These are phyloP conservation scores for Sphaerobolus stellatus DNA, from an alignment of 1,284 basidiomycete species.

Conservation along the genomic window DNA sequence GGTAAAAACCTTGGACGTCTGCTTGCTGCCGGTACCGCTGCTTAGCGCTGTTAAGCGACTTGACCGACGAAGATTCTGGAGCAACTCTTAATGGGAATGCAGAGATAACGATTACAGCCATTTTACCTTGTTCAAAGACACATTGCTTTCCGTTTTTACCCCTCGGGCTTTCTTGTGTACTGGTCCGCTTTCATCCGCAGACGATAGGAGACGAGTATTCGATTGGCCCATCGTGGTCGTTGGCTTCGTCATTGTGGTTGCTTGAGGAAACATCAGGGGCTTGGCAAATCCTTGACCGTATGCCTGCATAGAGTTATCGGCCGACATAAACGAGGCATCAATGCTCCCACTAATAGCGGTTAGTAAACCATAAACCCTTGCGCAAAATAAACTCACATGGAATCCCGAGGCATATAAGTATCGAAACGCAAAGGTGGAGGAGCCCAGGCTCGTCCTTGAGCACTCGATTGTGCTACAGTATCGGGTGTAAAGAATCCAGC, in stretches of 20 bases:
- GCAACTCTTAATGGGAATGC: too few species aligned
- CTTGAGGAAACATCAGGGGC: slow-evolving; percentile 29
- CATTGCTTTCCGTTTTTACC: slow-evolving; percentile 4
- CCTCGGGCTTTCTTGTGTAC: slow-evolving; percentile 66
- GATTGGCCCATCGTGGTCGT: slow-evolving; percentile 44
- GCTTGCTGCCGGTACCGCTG: slow-evolving; percentile 52
- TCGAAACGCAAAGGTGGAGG: slow-evolving; percentile 60
- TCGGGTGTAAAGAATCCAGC: slow-evolving; percentile 81
- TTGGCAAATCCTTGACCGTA: slow-evolving; percentile 6
- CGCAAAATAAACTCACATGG: slow-evolving; percentile 45
- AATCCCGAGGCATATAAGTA: slow-evolving; percentile 53
- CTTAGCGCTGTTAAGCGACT: slow-evolving; percentile 59
- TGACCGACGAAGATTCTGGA: slow-evolving; percentile 51
- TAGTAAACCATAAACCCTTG: slow-evolving; percentile 5
- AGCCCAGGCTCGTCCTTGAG: slow-evolving; percentile 53
- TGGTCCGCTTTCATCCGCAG: slow-evolving; percentile 75
- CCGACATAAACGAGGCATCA: slow-evolving; percentile 58
- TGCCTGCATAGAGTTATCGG: slow-evolving; percentile 56
- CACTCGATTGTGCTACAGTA: slow-evolving; percentile 35
- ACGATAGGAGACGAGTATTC: slow-evolving; percentile 67
- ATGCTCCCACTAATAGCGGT: slow-evolving; percentile 49
- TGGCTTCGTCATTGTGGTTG: slow-evolving; percentile 41
- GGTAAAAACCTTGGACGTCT: slow-evolving; percentile 38
- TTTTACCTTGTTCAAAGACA: slow-evolving; percentile 42
- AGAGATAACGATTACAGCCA: too few species aligned